Conservation (phyloP, 208 protist species). For the Leishmania amazonensis region DNA sequence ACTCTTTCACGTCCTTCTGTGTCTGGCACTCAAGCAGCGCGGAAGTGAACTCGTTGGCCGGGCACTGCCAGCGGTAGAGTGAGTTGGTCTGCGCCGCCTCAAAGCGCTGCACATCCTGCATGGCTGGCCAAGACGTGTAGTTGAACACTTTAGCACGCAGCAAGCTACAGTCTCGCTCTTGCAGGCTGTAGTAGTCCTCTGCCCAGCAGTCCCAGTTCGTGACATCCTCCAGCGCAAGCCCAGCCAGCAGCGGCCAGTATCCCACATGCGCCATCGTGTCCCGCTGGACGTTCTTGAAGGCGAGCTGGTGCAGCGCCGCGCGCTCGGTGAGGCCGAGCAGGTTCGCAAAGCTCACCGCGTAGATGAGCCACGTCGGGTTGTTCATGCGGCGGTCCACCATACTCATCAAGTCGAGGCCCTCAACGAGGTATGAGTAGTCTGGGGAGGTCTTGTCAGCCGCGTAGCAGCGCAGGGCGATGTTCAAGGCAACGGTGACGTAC, state of each 20-base stretch:
- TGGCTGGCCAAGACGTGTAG: conserved; percentile 79
- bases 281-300: conserved; percentile 85
- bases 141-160: conserved; percentile 85
- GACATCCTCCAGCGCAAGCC: conserved; percentile 61
- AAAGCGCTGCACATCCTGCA: conserved; percentile 79
- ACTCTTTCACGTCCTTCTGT: conserved; percentile 68
- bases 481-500: conserved; percentile 78
- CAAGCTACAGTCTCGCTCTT: conserved; percentile 71
- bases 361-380: conserved; percentile 86
- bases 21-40: conserved; percentile 76
- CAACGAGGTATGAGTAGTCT: conserved; percentile 42
- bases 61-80: conserved; percentile 49
- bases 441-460: conserved; percentile 22
- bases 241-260: conserved; percentile 74
- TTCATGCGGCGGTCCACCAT: conserved; percentile 65
- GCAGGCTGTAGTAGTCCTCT: conserved; percentile 53
- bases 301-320: conserved; percentile 68
- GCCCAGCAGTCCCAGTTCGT: conserved; percentile 57
- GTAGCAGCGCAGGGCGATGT: conserved; percentile 69
- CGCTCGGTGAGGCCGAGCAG: conserved; percentile 67
- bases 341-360: conserved; percentile 65
- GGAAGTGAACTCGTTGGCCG: conserved; percentile 43
- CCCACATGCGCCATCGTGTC: conserved; percentile 91
- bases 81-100: conserved; percentile 66
- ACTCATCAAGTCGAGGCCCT: conserved; percentile 57